Evolutionary conservation across 2,329 filamentous ascomycete species (phyloP).

Genomic region (Ophiocordyceps camponoti-saundersi): DNA sequence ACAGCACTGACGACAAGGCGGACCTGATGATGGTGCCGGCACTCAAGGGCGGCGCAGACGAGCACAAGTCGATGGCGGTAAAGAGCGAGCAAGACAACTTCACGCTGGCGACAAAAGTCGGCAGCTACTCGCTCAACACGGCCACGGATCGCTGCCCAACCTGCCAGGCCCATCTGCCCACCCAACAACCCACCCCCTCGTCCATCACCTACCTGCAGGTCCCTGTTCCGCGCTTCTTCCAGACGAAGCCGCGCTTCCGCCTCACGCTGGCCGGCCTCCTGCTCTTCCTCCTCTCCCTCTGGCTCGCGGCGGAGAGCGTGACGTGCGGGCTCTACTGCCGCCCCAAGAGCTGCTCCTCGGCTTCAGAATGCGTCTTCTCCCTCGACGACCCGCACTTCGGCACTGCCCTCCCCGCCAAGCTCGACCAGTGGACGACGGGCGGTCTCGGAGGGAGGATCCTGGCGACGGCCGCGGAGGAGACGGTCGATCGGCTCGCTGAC

Average conservation of each 20-base stretch:
- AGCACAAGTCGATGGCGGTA: background rate
- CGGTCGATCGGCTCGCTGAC: conserved; percentile 30
- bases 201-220: conserved; percentile 21
- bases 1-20: background rate
- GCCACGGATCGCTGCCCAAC: conserved; percentile 2
- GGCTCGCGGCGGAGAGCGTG: conserved; percentile 35
- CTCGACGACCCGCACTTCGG: conserved; percentile 42
- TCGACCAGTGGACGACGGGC: conserved; percentile 43
- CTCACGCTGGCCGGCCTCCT: conserved; percentile 31
- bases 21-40: too few species aligned
- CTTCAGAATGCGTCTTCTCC: conserved; percentile 34
- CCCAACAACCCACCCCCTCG: background rate
- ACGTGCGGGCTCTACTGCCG: conserved; percentile 38
- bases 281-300: conserved; percentile 26
- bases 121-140: background rate
- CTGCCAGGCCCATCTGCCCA: conserved; percentile 4
- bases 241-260: conserved; percentile 22
- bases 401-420: conserved; percentile 41
- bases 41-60: too few species aligned
- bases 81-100: background rate
- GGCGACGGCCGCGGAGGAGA: conserved; percentile 21
- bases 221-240: conserved; percentile 29
- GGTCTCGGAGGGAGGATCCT: conserved; percentile 26
- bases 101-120: background rate
- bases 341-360: conserved; percentile 28